These are phyloP conservation scores for Coccomyxa sp. DNA, from an alignment of 139 green algal genomes.

Conservation along the genomic window DNA sequence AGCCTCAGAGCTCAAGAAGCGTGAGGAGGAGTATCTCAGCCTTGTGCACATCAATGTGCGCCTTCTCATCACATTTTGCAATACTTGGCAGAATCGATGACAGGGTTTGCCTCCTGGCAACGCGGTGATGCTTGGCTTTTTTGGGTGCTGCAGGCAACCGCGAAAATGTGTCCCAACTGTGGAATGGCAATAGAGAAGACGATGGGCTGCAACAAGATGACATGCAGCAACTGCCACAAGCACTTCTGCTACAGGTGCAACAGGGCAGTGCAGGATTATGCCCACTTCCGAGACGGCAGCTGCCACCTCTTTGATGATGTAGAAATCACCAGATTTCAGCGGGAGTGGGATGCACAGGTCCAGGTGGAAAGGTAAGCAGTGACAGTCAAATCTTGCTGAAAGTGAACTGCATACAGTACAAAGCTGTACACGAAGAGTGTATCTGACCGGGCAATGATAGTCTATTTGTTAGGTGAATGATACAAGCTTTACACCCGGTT, in stretches of 20 bases:
- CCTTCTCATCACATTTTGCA: neutral
- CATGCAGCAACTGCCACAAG: constrained; percentile 58
- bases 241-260: constrained; percentile 56
- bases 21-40: constrained; percentile 28
- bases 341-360: constrained; percentile 18
- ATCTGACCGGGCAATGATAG: too few species aligned
- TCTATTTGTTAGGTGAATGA: too few species aligned
- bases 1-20: constrained; percentile 15
- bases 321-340: constrained; percentile 54
- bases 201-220: constrained; percentile 91
- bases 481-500: too few species aligned
- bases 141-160: constrained; percentile 14
- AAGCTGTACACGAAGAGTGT: too few species aligned
- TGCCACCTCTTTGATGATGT: constrained; percentile 62
- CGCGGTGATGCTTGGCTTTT: neutral
- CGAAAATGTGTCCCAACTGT: constrained; percentile 62
- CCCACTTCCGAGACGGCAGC: constrained; percentile 38
- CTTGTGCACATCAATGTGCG: constrained; percentile 28
- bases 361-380: neutral
- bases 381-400: neutral
- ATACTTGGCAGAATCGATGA: neutral
- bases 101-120: neutral
- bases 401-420: too few species aligned
- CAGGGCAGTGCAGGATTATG: constrained; percentile 47
- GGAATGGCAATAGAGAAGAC: constrained; percentile 56